Evolutionary conservation across 352 stramenopile species (phyloP), one percentile per base, ranked within the genome.

Genomic region (Phytophthora hybrid): DNA sequence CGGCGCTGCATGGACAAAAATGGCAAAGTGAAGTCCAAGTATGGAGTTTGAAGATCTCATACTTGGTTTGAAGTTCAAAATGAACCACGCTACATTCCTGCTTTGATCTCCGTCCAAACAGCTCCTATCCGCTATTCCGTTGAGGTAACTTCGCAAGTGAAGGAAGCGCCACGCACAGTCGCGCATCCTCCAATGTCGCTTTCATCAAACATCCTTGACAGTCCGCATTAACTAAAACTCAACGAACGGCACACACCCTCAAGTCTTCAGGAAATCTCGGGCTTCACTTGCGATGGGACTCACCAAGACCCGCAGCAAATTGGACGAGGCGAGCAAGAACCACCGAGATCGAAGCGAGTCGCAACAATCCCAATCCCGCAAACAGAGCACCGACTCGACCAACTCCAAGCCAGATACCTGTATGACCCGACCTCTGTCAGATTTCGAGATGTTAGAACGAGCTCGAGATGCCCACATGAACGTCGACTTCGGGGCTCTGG

Each of bases 401-500:
- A 11, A 18, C 11, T 44, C 37, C 37, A 44, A 44, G 37, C 37
- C 13, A 44, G 16, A 14, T 44, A 44, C 37, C 37, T 26, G 73
- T 76, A 23, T 21, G 16, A 9, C 19, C 44, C 5, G 44, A 23
- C 44, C 44, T 51, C 18, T 51, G 5, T 64, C 69, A 5, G 60
- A 77, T 31, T 18, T n/a, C 0, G 57, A 77, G 8, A 56, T 80
- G 41, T n/a, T 80, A 13, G 59, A 77, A 37, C 59, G 74, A 46
- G 74, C 69, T 59, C 74, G 70, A 70, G 69, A 34, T 10, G 57
- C 52, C 26, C 74, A 80, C 44, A n/a, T 21, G 47, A 57, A 46
- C 19, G 49, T 77, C 21, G 52, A 80, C 26, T 80, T 80, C 60
- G 52, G 41, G 39, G 60, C 64, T 13, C 52, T 80, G 34, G 59